Base-by-base conservation (phyloP, 176 grass and related monocot genomes). In the Eleusine coracana region DNA sequence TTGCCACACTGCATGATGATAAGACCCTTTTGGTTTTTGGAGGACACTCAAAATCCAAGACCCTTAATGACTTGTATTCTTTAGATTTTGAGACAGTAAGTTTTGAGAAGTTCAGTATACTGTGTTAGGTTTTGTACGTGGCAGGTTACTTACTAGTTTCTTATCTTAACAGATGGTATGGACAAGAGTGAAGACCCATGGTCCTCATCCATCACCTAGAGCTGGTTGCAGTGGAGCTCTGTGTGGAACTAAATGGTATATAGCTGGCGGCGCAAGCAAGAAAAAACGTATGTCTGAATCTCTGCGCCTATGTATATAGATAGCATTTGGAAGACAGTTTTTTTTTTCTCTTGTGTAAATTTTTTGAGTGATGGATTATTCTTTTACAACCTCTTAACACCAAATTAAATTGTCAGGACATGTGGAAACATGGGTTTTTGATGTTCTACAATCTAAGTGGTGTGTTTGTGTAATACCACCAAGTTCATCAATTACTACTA, bases 31-130 rank as follows among this genome's bases (percentile, higher is more conserved):
- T 96, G 51, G 55, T 99, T 74, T 99, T 96, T 44, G 96, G 96
- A 87, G 96, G 96, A 12, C 87, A 96, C 80, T 96, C 96, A 48
- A 99, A 99, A 83, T 99, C 96, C 36, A 99, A 88, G 80, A 96
- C 86, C 68, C 84, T 99, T 78, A 95, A 92, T 85, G 96, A 99
- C 73, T 58, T 99, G 34, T 99, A 93, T 88, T 92, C 93, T 58
- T 80, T 99, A 68, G 87, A 99, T 82, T 99, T 99, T 90, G 93
- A 99, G 89, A 96, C 96, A 70, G 96, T 99, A 95, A 80, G 89
- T 81, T 71, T 41, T 50, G 70, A 68, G 45, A 39, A 76, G 50
- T 74, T 76, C 12, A 23, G 37, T 90, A 51, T 54, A 9, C 12
- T 25, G 39, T 15, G 5, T 20, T 68, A 63, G 1, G 3, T 74